Evolutionary conservation across 2,329 filamentous ascomycete species (phyloP).

Genomic region (Penicillium hordei): DNA sequence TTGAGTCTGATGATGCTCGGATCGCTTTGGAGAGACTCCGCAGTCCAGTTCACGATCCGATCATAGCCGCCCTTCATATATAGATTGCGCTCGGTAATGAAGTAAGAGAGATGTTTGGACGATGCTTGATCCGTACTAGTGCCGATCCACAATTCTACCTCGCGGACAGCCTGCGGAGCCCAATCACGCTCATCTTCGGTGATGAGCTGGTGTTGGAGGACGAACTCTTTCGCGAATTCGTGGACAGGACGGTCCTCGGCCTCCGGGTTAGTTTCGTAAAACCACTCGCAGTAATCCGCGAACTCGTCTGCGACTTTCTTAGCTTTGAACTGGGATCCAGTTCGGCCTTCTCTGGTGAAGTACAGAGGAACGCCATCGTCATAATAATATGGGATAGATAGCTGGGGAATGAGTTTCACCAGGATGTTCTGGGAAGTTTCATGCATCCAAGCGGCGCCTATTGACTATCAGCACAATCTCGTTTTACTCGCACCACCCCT

Average conservation of each 20-base stretch:
- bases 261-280: constrained; percentile 42
- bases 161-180: constrained; percentile 47
- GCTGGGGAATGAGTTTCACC: constrained; percentile 44
- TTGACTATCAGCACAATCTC: neutral
- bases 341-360: constrained; percentile 44
- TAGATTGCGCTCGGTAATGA: constrained; percentile 46
- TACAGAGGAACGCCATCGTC: constrained; percentile 47
- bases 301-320: constrained; percentile 50
- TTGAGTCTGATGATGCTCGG: constrained; percentile 40
- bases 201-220: constrained; percentile 43
- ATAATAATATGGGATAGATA: constrained; percentile 48
- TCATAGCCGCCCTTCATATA: constrained; percentile 51
- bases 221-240: constrained; percentile 44
- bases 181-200: constrained; percentile 45
- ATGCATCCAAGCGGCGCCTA: constrained; percentile 49
- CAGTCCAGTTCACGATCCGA: constrained; percentile 45
- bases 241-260: constrained; percentile 43
- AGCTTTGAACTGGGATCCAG: constrained; percentile 48
- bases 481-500: neutral
- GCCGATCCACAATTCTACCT: constrained; percentile 48
- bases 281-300: constrained; percentile 45
- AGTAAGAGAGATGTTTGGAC: constrained; percentile 46
- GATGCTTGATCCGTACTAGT: constrained; percentile 45
- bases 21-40: constrained; percentile 36
- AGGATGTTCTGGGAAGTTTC: constrained; percentile 48